Percentiles rank a stretch among this genome's conserved stretches.
Conservation (phyloP, 306 rosid genomes). For the Datisca glomerata region DNA sequence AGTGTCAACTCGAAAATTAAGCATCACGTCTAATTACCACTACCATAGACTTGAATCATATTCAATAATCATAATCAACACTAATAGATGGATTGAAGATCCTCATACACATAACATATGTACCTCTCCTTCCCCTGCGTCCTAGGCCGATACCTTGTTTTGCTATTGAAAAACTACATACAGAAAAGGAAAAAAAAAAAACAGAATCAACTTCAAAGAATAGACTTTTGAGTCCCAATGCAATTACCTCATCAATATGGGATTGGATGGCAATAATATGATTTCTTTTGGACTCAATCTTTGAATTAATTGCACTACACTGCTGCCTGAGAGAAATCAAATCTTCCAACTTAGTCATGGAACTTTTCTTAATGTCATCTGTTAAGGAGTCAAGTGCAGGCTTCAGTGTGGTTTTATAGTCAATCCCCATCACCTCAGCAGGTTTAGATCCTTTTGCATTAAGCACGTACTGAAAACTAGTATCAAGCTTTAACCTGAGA, state of each 20-base stretch:
- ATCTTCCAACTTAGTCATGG: conserved; percentile 57
- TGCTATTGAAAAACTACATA: no score
- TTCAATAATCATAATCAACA: no score
- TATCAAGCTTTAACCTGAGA: conserved; percentile 65
- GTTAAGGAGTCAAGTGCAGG: conserved; percentile 45
- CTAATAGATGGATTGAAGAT: no score
- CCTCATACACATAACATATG: no score
- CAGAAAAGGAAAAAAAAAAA: no score
- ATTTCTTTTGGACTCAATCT: conserved; percentile 51
- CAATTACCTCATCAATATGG: conserved; percentile 46
- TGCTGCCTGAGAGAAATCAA: conserved; percentile 43
- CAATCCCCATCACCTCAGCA: conserved; percentile 72
- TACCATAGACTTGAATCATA: no score
- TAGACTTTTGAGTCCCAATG: no score
- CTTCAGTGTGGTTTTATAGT: conserved; percentile 46
- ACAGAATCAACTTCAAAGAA: no score
- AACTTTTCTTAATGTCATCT: conserved; percentile 47
- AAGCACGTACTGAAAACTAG: conserved; percentile 49
- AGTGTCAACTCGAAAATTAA: no score
- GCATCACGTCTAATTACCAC: no score
- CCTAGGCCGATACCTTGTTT: no score
- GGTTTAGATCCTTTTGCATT: conserved; percentile 63
- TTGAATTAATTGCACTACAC: conserved; percentile 36
- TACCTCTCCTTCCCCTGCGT: no score
- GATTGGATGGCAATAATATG: conserved; percentile 34